Percentiles rank a stretch among this genome's conserved stretches.
These are phyloP conservation scores for Pharnaceum exiguum DNA, from an alignment of 148 eudicot species.

Conservation along the genomic window DNA sequence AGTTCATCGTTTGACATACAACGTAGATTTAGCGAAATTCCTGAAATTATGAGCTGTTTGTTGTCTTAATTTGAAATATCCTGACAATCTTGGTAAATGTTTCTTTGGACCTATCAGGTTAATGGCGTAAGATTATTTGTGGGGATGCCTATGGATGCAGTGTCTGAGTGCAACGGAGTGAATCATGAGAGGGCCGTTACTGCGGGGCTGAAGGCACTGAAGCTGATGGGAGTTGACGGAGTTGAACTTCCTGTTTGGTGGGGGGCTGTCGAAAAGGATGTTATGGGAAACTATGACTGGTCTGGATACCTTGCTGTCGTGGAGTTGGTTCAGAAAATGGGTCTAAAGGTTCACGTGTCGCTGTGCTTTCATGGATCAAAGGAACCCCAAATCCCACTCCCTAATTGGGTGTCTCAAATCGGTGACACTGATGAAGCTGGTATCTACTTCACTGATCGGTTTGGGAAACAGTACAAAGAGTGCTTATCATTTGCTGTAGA, in stretches of 20 bases:
- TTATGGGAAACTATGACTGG: slow-evolving; percentile 73
- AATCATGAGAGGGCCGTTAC: slow-evolving; percentile 60
- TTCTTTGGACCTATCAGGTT: slow-evolving; percentile 30
- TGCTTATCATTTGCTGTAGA: slow-evolving; percentile 70
- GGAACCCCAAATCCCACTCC: slow-evolving; percentile 50
- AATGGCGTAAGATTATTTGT: slow-evolving; percentile 51
- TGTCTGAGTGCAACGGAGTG: slow-evolving; percentile 45
- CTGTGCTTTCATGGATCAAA: slow-evolving; percentile 68
- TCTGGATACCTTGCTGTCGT: slow-evolving; percentile 59
- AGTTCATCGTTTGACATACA: no score
- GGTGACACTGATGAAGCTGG: slow-evolving; percentile 50
- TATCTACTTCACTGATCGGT: slow-evolving; percentile 61
- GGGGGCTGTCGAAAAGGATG: slow-evolving; percentile 72
- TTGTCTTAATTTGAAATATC: no score
- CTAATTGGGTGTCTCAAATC: slow-evolving; percentile 64
- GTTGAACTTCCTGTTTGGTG: slow-evolving; percentile 94
- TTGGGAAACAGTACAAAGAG: slow-evolving; percentile 48
- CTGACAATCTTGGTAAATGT: background rate
- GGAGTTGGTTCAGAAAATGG: slow-evolving; percentile 54
- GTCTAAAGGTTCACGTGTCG: slow-evolving; percentile 54
- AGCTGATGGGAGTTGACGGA: slow-evolving; percentile 79
- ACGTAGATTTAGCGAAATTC: no score
- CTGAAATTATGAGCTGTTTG: no score
- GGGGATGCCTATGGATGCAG: slow-evolving; percentile 71
- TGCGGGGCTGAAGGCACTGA: slow-evolving; percentile 71